A percentile compares a stretch with the other conserved stretches of the same genome.
Conservation (phyloP, 176 grass and related monocot species). For the Bolboschoenus planiculmis region DNA sequence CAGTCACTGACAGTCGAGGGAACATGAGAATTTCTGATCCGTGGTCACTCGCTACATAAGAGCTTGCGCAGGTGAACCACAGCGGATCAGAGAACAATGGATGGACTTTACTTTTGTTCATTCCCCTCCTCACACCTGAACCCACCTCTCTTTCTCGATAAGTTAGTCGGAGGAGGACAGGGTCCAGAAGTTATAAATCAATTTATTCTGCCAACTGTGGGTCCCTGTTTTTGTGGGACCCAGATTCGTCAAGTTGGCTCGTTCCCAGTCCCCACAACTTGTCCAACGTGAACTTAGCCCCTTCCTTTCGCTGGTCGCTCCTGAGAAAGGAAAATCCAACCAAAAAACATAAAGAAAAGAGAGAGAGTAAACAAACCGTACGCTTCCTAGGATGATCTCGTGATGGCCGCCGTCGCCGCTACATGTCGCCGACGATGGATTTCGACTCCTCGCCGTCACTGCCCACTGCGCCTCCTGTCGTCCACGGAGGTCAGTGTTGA, state of each 20-base stretch:
- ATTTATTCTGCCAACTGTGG: neutral
- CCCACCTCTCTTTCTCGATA: slow-evolving; percentile 14
- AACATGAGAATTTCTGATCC: neutral
- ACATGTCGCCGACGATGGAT: slow-evolving; percentile 16
- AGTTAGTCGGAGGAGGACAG: no score
- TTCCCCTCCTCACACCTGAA: neutral
- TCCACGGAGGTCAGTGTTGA: slow-evolving; percentile 11
- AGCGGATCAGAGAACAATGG: neutral
- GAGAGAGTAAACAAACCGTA: neutral
- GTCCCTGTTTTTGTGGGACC: neutral
- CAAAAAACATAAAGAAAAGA: neutral
- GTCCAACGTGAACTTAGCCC: neutral
- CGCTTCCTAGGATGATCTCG: neutral
- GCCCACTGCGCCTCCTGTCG: neutral
- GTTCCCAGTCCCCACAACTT: neutral
- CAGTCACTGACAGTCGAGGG: neutral
- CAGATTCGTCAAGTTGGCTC: neutral
- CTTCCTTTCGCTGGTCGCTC: no score
- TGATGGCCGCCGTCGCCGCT: neutral
- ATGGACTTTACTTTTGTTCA: neutral
- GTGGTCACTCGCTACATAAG: neutral
- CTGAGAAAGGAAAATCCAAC: neutral
- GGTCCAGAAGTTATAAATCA: neutral
- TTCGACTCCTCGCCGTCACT: slow-evolving; percentile 23
- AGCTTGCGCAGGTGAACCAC: neutral